These are phyloP conservation scores for Nothophaeocryptopus gaeumannii DNA, from an alignment of 2,329 filamentous ascomycete genomes.

Conservation along the genomic window DNA sequence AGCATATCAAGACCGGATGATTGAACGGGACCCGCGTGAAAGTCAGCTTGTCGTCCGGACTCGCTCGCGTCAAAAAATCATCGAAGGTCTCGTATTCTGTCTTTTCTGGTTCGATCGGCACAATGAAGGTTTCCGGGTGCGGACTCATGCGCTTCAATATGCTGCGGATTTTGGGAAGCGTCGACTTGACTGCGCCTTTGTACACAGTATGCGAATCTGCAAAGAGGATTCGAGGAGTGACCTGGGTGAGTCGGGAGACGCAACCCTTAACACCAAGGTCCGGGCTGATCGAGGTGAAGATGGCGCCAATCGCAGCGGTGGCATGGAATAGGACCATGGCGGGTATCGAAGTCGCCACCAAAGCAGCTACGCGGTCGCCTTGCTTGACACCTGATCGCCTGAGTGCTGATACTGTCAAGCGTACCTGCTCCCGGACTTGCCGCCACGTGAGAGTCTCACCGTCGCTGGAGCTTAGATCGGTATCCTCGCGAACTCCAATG, in stretches of 20 bases:
- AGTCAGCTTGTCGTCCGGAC: conserved; percentile 31
- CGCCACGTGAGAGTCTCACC: conserved; percentile 42
- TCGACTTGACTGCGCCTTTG: conserved; percentile 39
- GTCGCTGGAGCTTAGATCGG: conserved; percentile 29
- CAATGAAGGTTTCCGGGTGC: conserved; percentile 29
- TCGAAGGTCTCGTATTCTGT: conserved; percentile 28
- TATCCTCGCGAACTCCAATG: conserved; percentile 41
- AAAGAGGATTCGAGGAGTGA: conserved; percentile 42
- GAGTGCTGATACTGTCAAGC: conserved; percentile 39
- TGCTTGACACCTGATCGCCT: conserved; percentile 38
- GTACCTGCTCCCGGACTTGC: conserved; percentile 40
- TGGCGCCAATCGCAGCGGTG: conserved; percentile 42
- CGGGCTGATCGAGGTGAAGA: conserved; percentile 46
- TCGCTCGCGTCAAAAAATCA: conserved; percentile 36
- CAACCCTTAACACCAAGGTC: conserved; percentile 42
- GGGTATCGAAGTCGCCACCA: conserved; percentile 45
- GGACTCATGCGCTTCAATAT: conserved; percentile 33
- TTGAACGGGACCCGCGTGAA: conserved; percentile 43
- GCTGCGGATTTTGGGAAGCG: conserved; percentile 33
- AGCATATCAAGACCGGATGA: conserved; percentile 45
- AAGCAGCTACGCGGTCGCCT: conserved; percentile 40
- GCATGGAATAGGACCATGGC: conserved; percentile 43
- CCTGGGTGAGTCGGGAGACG: conserved; percentile 41
- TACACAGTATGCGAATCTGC: conserved; percentile 42
- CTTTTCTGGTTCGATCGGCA: conserved; percentile 26